Evolutionary conservation across 2,329 filamentous ascomycete genomes (phyloP).

Genomic region (Verticillium zaregamsianum): DNA sequence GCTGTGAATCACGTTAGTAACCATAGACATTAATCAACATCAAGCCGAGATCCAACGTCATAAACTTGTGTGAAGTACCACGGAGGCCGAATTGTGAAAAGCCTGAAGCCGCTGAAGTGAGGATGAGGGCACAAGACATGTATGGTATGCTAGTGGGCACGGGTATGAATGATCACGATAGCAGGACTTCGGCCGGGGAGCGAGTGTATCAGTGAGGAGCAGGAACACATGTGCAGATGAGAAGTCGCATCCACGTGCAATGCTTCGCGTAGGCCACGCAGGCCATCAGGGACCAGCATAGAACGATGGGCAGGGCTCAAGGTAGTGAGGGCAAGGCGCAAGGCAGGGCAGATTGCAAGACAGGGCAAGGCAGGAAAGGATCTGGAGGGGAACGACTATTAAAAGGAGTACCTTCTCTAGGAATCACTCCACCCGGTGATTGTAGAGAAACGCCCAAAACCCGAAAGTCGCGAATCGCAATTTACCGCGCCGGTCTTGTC

Average conservation of each 20-base stretch:
- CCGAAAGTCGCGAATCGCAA: background rate
- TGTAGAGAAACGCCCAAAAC: background rate
- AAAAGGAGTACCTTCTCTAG: slow-evolving; percentile 3
- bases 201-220: background rate
- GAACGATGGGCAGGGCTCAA: background rate
- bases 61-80: no score
- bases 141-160: background rate
- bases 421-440: slow-evolving; percentile 1
- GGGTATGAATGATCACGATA: background rate
- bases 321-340: no score
- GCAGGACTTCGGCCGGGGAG: no score
- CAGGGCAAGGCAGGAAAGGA: background rate
- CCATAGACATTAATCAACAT: background rate
- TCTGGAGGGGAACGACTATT: background rate
- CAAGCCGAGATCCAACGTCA: background rate
- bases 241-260: background rate
- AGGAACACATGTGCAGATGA: background rate
- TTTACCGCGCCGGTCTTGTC: background rate
- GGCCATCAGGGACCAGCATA: background rate
- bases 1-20: background rate
- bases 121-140: background rate
- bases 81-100: background rate
- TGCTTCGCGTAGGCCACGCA: background rate
- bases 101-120: background rate
- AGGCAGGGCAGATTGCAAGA: background rate